These are phyloP conservation scores for Pseudodiploospora longispora DNA, from an alignment of 2,329 filamentous ascomycete species.

Conservation along the genomic window DNA sequence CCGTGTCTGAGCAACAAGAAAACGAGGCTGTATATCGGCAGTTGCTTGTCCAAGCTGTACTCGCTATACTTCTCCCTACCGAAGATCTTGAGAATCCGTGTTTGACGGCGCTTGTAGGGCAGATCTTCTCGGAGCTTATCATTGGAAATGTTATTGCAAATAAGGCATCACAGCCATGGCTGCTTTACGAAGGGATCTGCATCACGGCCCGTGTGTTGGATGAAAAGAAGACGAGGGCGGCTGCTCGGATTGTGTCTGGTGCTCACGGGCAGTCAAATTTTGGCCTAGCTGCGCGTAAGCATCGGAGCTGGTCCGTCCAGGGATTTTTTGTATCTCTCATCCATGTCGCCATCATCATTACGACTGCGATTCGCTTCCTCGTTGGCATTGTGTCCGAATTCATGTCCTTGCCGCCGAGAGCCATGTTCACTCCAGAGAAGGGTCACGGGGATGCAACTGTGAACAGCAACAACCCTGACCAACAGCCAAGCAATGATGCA, in stretches of 20 bases:
- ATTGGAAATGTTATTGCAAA: conserved; percentile 73
- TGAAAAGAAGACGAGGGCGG: conserved; percentile 19
- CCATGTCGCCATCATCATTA: conserved; percentile 46
- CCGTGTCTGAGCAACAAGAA: conserved; percentile 53
- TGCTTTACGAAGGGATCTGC: conserved; percentile 76
- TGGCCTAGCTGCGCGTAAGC: conserved; percentile 7
- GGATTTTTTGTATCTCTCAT: conserved; percentile 48
- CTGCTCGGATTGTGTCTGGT: conserved; percentile 10
- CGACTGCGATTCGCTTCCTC: conserved; percentile 58
- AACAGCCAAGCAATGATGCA: conserved; percentile 1
- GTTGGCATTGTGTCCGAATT: conserved; percentile 57
- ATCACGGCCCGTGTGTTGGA: conserved; percentile 49
- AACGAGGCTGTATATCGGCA: conserved; percentile 83
- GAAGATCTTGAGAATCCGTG: conserved; percentile 88
- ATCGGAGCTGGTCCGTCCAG: conserved; percentile 31
- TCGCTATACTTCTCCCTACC: conserved; percentile 80
- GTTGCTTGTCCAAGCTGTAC: conserved; percentile 71
- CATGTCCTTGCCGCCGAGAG: conserved; percentile 55
- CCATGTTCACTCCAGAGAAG: conserved; percentile 3
- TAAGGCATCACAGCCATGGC: conserved; percentile 78
- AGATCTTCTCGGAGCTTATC: conserved; percentile 85
- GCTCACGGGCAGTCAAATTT: conserved; percentile 1
- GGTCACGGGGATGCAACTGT: neutral
- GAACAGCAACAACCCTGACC: conserved; percentile 8
- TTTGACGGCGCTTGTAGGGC: conserved; percentile 71